Percentiles rank a stretch among this genome's conserved stretches.
Conservation (phyloP, 2,329 filamentous ascomycete species). For the Cytospora piceicola region DNA sequence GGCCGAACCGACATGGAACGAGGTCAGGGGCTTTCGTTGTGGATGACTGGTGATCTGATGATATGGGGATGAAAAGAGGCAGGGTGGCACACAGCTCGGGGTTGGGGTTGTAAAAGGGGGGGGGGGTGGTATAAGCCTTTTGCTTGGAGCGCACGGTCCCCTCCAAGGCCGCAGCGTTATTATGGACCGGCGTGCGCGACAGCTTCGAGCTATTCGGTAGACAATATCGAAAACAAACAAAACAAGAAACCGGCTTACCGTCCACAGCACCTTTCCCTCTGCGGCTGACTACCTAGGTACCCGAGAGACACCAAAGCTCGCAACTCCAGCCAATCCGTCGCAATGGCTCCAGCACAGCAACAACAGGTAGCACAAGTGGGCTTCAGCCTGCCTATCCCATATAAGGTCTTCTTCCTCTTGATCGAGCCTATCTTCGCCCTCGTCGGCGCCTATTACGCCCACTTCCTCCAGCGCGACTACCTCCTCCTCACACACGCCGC, state of each 20-base stretch:
- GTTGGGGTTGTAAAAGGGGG: too few relatives aligned
- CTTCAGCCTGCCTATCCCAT: slow-evolving; percentile 60
- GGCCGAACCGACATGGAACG: not conserved
- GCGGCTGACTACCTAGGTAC: too few relatives aligned
- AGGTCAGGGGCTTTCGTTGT: not conserved
- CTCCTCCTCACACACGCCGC: slow-evolving; percentile 64
- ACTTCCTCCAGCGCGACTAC: slow-evolving; percentile 59
- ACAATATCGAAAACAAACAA: not conserved
- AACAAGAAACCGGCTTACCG: not conserved
- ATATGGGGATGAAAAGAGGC: too few relatives aligned
- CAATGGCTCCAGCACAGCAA: slow-evolving; percentile 19
- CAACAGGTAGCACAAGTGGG: slow-evolving; percentile 33
- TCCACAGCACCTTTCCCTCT: not conserved
- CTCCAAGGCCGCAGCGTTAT: not conserved
- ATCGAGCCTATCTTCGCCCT: slow-evolving; percentile 66
- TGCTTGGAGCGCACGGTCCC: too few relatives aligned
- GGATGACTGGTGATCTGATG: too few relatives aligned
- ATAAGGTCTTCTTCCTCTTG: slow-evolving; percentile 75
- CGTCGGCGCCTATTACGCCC: slow-evolving; percentile 55
- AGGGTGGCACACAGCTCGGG: too few relatives aligned
- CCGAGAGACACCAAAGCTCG: not conserved
- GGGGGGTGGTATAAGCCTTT: too few relatives aligned
- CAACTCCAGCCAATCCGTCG: not conserved
- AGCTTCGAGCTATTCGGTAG: not conserved
- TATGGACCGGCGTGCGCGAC: not conserved